phyloP scores from a whole-genome alignment of 2,329 filamentous ascomycete genomes.

The Monosporascus sp. region DNA sequence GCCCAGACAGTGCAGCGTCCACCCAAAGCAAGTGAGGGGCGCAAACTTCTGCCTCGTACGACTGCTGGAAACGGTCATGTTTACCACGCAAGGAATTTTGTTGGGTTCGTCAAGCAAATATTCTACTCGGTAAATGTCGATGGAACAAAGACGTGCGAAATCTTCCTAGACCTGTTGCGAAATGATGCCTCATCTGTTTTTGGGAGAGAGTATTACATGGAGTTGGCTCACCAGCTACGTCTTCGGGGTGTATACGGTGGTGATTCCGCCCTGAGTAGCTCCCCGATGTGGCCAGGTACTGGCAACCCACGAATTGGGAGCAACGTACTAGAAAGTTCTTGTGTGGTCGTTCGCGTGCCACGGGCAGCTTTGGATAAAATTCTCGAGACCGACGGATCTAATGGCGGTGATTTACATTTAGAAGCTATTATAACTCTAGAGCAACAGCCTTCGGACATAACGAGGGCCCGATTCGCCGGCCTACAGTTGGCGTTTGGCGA shows the following conservation, averaged over 20 bases:
- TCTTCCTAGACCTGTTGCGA: neutral
- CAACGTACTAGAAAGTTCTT: conserved; percentile 25
- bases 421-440: neutral
- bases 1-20: conserved; percentile 35
- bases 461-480: conserved; percentile 24
- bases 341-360: conserved; percentile 14
- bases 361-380: conserved; percentile 7
- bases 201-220: conserved; percentile 24
- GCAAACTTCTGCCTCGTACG: conserved; percentile 3
- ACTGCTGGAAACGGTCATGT: conserved; percentile 2
- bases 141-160: neutral
- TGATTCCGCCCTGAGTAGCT: neutral
- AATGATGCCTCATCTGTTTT: conserved; percentile 10
- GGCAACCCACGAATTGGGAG: conserved; percentile 17
- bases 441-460: neutral
- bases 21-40: conserved; percentile 1
- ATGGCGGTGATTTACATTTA: neutral
- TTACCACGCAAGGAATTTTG: conserved; percentile 35
- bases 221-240: conserved; percentile 31
- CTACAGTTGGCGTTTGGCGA: conserved; percentile 38
- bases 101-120: conserved; percentile 32
- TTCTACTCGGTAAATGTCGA: conserved; percentile 14
- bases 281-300: no score
- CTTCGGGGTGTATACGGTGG: conserved; percentile 23
- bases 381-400: neutral